Evolutionary conservation across 73 alveolate species (phyloP), one percentile per base, ranked within the genome.

Genomic region (Tetrahymena thermophila): DNA sequence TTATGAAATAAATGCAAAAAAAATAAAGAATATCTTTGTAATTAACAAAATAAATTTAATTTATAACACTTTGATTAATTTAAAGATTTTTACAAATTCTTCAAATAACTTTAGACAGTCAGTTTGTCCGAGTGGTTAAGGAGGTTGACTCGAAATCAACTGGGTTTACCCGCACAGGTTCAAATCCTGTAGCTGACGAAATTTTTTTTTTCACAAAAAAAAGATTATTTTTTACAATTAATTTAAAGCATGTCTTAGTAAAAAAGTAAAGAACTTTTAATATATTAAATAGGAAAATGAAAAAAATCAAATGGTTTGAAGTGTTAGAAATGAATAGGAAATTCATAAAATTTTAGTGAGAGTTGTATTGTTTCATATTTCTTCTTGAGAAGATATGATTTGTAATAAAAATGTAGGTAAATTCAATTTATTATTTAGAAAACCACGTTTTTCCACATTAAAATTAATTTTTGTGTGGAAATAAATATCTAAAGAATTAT

Each of bases 111-210:
- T 71, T 71, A 71, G 89, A 71, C 42, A n/a, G 95, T 95, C 95
- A 95, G 95, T 95, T 85, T 95, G 95, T 95, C 94, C 95, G 96
- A 95, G 95, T 95, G 96, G 96, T 95, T 95, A 85, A 85, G 96
- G 96, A 95, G 96, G 95, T 94, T 85, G 95, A 95, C 95, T 85
- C 94, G 96, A 95, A 95, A 95, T 95, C 97, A 93, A 94, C 94
- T 95, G 97, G 97, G 95, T 89, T 95, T 55, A 95, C 97, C 97
- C 95, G 94, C 95, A 50, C 95, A 89, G 96, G 95, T 95, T 95
- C 96, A 85, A 95, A 95, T 95, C 95, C 97, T 89, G 95, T 95
- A 95, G 94, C 95, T 95, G 97, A 93, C 94, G 97, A 85, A 38
- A 25, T 38, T 84, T 94, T 94, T 94, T 85, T 94, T 25, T 50